These are phyloP conservation scores for Zygosaccharomyces sapae DNA, from an alignment of 1,139 yeast genomes.

Conservation along the genomic window DNA sequence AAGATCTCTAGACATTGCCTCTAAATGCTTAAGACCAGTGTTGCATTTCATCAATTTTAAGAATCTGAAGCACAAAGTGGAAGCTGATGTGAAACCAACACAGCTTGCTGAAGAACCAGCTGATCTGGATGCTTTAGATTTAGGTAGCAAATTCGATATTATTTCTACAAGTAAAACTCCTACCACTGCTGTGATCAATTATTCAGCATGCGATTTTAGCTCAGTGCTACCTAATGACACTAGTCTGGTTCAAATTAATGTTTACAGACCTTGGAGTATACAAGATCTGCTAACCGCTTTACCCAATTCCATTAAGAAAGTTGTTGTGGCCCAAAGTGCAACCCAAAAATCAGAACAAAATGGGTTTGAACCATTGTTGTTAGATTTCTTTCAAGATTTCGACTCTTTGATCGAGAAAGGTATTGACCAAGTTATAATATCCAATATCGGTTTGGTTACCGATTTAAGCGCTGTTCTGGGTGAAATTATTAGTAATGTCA, in stretches of 20 bases:
- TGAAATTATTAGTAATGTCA: slow-evolving; percentile 51
- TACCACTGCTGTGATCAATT: slow-evolving; percentile 51
- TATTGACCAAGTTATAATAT: slow-evolving; percentile 45
- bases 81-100: slow-evolving; percentile 7
- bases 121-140: slow-evolving; percentile 14
- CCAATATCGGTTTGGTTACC: slow-evolving; percentile 58
- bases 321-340: slow-evolving; percentile 63
- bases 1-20: slow-evolving; percentile 54
- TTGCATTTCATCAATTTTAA: slow-evolving; percentile 57
- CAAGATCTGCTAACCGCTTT: slow-evolving; percentile 47
- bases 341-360: slow-evolving; percentile 44
- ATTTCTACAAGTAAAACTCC: slow-evolving; percentile 24
- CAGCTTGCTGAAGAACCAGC: slow-evolving; percentile 40
- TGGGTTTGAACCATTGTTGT: slow-evolving; percentile 60
- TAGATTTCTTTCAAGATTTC: slow-evolving; percentile 69
- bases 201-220: slow-evolving; percentile 55
- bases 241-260: slow-evolving; percentile 55
- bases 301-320: slow-evolving; percentile 53
- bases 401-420: slow-evolving; percentile 43
- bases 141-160: slow-evolving; percentile 17
- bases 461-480: slow-evolving; percentile 46
- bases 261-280: slow-evolving; percentile 69
- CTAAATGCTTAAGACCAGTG: slow-evolving; percentile 49
- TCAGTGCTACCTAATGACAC: slow-evolving; percentile 44
- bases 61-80: slow-evolving; percentile 2